Percentiles rank a stretch among this genome's conserved stretches.
Conservation (phyloP, 805 yeast genomes). For the Wickerhamomyces tratensis region DNA sequence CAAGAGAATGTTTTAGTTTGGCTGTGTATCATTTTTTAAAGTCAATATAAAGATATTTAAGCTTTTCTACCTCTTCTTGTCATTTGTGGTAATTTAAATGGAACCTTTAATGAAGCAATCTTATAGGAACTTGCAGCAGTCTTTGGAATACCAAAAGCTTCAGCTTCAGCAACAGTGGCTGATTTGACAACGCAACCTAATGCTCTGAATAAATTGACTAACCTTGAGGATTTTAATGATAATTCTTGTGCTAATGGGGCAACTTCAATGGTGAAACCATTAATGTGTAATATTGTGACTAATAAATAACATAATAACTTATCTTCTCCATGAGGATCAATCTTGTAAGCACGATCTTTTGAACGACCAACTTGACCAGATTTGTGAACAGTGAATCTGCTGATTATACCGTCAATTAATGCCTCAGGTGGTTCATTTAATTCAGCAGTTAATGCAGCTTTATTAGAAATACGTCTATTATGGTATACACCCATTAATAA, state of each 20-base stretch:
- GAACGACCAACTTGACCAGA: slow-evolving; percentile 61
- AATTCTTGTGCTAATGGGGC: slow-evolving; percentile 81
- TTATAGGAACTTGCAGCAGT: slow-evolving; percentile 54
- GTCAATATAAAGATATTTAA: neutral
- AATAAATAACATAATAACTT: slow-evolving; percentile 73
- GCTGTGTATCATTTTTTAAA: no score
- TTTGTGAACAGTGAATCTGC: slow-evolving; percentile 58
- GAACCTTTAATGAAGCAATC: slow-evolving; percentile 77
- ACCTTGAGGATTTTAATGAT: slow-evolving; percentile 65
- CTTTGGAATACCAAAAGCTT: slow-evolving; percentile 59
- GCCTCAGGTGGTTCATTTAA: slow-evolving; percentile 65
- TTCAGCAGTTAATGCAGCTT: slow-evolving; percentile 46
- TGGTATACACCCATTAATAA: slow-evolving; percentile 72
- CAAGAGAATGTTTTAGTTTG: no score
- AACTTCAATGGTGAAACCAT: slow-evolving; percentile 64
- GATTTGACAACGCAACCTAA: slow-evolving; percentile 75
- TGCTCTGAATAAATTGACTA: slow-evolving; percentile 61
- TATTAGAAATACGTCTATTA: slow-evolving; percentile 56
- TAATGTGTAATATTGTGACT: slow-evolving; percentile 64
- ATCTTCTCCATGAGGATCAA: slow-evolving; percentile 87
- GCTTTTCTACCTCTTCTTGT: slow-evolving; percentile 49
- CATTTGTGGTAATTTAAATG: slow-evolving; percentile 82
- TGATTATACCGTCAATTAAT: slow-evolving; percentile 62
- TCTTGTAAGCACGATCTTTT: slow-evolving; percentile 65
- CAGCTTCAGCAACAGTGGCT: slow-evolving; percentile 66